Percentiles rank a stretch among this genome's conserved stretches.
Evolutionary conservation across 495 filamentous ascomycete species (phyloP).

Genomic region (Chlorociboria aeruginascens): DNA sequence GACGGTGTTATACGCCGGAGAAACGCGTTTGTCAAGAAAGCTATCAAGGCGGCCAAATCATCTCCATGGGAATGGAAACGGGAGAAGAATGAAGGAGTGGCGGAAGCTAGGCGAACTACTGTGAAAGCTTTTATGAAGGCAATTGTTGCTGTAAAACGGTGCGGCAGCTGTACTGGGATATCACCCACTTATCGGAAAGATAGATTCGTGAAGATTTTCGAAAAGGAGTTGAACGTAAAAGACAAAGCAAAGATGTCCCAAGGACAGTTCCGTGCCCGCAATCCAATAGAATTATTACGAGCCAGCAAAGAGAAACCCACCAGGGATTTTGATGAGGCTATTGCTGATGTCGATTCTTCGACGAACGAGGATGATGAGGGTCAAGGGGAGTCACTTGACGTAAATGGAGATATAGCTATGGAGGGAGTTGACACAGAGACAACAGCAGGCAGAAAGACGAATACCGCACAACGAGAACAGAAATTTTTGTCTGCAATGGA

Average conservation of each 20-base stretch:
- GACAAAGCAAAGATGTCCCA: slow-evolving; percentile 61
- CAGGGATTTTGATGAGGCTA: slow-evolving; percentile 44
- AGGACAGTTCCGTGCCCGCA: slow-evolving; percentile 52
- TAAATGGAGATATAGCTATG: slow-evolving; percentile 40
- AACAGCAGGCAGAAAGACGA: slow-evolving; percentile 17
- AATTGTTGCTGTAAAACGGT: slow-evolving; percentile 52
- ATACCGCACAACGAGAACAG: slow-evolving; percentile 30
- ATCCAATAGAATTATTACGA: slow-evolving; percentile 35
- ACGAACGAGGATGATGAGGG: slow-evolving; percentile 35
- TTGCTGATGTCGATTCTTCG: slow-evolving; percentile 50
- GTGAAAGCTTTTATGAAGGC: slow-evolving; percentile 70
- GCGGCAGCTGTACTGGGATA: slow-evolving; percentile 59
- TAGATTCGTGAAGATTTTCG: slow-evolving; percentile 82
- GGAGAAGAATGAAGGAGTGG: slow-evolving; percentile 70
- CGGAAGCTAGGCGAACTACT: slow-evolving; percentile 57
- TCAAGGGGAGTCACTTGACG: slow-evolving; percentile 35
- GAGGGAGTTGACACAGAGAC: slow-evolving; percentile 25
- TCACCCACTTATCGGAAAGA: slow-evolving; percentile 78
- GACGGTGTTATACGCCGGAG: slow-evolving; percentile 55
- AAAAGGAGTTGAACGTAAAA: slow-evolving; percentile 61
- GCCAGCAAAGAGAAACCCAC: slow-evolving; percentile 16
- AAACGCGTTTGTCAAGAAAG: slow-evolving; percentile 55
- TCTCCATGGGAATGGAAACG: slow-evolving; percentile 22
- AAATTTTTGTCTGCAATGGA: slow-evolving; percentile 63
- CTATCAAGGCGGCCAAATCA: slow-evolving; percentile 34